Conservation (phyloP, 371 early-diverging fungal genomes). For the Umbelopsis sp. region DNA sequence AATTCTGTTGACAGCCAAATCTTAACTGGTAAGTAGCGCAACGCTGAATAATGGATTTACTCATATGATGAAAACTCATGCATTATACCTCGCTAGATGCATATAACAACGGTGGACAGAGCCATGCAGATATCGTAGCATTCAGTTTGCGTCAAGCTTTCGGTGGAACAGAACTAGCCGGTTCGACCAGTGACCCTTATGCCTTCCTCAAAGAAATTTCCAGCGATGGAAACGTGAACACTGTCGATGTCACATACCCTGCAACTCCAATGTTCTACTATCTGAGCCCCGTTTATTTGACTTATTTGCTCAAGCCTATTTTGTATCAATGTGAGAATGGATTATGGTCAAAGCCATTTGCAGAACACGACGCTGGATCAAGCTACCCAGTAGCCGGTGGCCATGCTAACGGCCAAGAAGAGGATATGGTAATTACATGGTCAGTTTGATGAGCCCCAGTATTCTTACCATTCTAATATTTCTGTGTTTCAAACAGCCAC, state of each 20-base stretch:
- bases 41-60: no score
- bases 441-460: no score
- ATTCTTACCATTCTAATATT: background rate
- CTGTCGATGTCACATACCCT: conserved; percentile 15
- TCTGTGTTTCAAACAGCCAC: background rate
- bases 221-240: conserved; percentile 17
- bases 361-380: conserved; percentile 8
- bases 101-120: background rate
- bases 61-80: background rate
- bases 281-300: conserved; percentile 8
- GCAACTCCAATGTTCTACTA: conserved; percentile 16
- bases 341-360: conserved; percentile 7
- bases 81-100: background rate
- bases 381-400: conserved; percentile 11
- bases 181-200: conserved; percentile 13
- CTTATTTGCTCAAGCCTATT: conserved; percentile 13
- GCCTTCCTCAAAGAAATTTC: conserved; percentile 14
- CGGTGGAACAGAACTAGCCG: conserved; percentile 6
- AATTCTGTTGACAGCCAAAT: background rate
- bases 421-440: background rate
- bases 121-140: background rate
- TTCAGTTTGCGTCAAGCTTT: conserved; percentile 16
- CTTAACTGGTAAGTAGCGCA: background rate
- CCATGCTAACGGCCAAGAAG: conserved; percentile 4
- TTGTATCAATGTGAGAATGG: conserved; percentile 2